phyloP scores from a whole-genome alignment of 768 basidiomycete genomes.

The Boletus tylopilopsis region DNA sequence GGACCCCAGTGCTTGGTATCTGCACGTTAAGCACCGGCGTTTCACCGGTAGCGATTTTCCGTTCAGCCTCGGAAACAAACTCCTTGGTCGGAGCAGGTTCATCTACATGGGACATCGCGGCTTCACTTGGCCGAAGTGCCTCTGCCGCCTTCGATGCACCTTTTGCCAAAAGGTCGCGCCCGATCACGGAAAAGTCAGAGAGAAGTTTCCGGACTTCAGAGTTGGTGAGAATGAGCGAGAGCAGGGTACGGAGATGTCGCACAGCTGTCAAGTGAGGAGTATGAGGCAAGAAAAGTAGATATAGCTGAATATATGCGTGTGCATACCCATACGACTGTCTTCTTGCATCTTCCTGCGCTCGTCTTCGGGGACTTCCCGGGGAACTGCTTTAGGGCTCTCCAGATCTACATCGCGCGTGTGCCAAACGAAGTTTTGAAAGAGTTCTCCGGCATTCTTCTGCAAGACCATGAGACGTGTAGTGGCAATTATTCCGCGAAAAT shows the following conservation, averaged over 20 bases:
- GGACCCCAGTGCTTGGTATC: conserved; percentile 43
- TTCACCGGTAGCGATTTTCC: conserved; percentile 40
- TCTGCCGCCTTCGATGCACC: conserved; percentile 69
- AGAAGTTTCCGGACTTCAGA: conserved; percentile 89
- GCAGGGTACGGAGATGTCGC: conserved; percentile 82
- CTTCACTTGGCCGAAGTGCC: conserved; percentile 59
- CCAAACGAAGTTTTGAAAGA: conserved; percentile 91
- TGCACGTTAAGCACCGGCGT: conserved; percentile 46
- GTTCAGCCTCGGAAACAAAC: conserved; percentile 50
- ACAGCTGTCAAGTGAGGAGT: conserved; percentile 50
- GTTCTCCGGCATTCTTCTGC: conserved; percentile 86
- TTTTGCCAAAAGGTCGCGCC: conserved; percentile 79
- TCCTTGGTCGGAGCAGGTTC: conserved; percentile 64
- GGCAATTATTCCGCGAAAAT: conserved; percentile 75
- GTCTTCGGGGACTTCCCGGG: conserved; percentile 42
- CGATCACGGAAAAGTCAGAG: conserved; percentile 71
- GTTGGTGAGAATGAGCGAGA: conserved; percentile 87
- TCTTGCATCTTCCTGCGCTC: conserved; percentile 49
- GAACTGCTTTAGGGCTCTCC: conserved; percentile 39
- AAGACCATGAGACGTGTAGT: conserved; percentile 68
- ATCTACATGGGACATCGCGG: conserved; percentile 61
- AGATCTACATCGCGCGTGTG: conserved; percentile 53
- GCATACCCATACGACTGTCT: conserved; percentile 63
- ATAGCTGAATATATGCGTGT: background rate
- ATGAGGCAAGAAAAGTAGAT: conserved; percentile 3